phyloP scores from a whole-genome alignment of 169 alveolate species.

The Plasmodium relictum region DNA sequence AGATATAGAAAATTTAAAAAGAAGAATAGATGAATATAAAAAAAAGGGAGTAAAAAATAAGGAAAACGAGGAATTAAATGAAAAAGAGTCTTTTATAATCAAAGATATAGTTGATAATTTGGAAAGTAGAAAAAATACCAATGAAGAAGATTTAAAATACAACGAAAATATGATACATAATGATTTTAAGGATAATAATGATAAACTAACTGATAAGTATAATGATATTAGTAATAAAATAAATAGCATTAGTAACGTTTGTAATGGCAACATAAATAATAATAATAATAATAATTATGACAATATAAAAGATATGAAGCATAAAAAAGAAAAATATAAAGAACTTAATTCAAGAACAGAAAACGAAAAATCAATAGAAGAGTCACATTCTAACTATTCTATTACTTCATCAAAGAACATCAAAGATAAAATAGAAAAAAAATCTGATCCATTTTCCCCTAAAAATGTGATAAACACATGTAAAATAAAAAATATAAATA shows the following conservation, averaged over 20 bases:
- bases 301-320: neutral
- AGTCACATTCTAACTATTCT: neutral
- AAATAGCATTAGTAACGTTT: neutral
- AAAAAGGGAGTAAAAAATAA: constrained; percentile 5
- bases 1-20: constrained; percentile 30
- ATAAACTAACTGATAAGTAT: neutral
- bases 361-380: too few species aligned
- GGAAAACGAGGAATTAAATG: neutral
- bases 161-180: too few species aligned
- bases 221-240: neutral
- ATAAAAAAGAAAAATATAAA: neutral
- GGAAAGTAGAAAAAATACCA: neutral
- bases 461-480: constrained; percentile 9
- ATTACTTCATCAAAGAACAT: neutral
- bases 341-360: too few species aligned
- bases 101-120: neutral
- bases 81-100: neutral
- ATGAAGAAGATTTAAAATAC: neutral
- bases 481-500: neutral
- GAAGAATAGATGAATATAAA: neutral
- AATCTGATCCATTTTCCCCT: neutral
- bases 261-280: neutral
- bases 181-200: neutral
- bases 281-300: constrained; percentile 2
- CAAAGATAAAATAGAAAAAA: neutral